Base-by-base conservation (phyloP, 1,139 yeast species). In the Protomyces lactucae-debilis region DNA sequence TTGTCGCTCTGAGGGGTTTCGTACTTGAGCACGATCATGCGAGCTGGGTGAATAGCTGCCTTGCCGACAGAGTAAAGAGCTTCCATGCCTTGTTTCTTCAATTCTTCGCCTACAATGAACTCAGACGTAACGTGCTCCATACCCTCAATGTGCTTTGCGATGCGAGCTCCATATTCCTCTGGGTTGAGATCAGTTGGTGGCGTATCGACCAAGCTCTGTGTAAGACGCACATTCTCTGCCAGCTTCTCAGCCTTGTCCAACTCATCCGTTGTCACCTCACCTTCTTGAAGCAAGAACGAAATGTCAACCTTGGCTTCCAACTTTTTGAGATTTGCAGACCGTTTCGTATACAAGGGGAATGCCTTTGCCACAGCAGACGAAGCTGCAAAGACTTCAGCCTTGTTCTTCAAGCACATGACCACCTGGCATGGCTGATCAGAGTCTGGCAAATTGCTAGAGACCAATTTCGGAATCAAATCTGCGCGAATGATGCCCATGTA, bases 41-140 rank as follows among this genome's bases (percentile, higher is more conserved):
- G 60, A n/a, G 60, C 46, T 23, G 60, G 60, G n/a, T 56, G 25
- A 3, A 56, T 45, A 35, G 60, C 60, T 14, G 53, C 60, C 21
- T 56, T 56, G 53, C 60, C 60, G 18, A 56, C 60, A 16, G 60
- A 56, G 32, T 52, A 56, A 23, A 56, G 35, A 5, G 54, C 48
- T 25, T 48, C 39, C 45, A 56, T 32, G 12, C 60, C 60, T 14
- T 46, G 32, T n/a, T 40, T 28, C 16, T 56, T 35, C 16, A 56
- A 35, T 14, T 56, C 60, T 18, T 56, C 60, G 1, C 60, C 60
- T 1, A 46, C 45, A n/a, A 56, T 56, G 40, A 36, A 53, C 28
- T 56, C 60, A 35, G 43, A 32, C 14, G 60, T 46, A 28, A 56
- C 60, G 28, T 56, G 16, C 10, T 51, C 32, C 36, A 45, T 39